phyloP scores from a whole-genome alignment of 352 stramenopile species.

The Phytophthora hibernalis region DNA sequence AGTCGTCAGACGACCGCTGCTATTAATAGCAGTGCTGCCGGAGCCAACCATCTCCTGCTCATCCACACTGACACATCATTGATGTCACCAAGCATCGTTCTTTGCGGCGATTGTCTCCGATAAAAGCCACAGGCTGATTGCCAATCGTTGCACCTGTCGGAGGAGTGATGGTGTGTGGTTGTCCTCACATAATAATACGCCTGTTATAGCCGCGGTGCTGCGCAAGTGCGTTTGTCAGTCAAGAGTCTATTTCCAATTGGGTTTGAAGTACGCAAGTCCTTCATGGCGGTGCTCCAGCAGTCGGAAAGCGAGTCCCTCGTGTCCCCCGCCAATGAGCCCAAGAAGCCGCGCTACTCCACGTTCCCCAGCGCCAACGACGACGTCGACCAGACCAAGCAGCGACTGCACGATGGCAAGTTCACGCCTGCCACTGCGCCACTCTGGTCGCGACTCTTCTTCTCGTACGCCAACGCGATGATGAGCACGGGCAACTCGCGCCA shows the following conservation, averaged over 20 bases:
- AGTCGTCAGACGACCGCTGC: too few species aligned
- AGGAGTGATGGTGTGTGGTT: background rate
- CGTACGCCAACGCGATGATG: conserved; percentile 54
- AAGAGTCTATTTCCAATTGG: conserved; percentile 2
- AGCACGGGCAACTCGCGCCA: conserved; percentile 47
- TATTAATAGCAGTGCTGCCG: too few species aligned
- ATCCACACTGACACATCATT: too few species aligned
- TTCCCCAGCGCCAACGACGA: conserved; percentile 14
- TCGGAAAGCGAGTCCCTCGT: conserved; percentile 12
- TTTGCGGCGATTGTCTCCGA: too few species aligned
- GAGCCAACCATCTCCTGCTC: background rate
- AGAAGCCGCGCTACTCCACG: conserved; percentile 28
- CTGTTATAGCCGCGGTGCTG: too few species aligned
- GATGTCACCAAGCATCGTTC: background rate
- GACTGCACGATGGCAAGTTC: background rate
- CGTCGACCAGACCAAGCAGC: conserved; percentile 8
- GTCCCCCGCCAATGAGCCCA: conserved; percentile 4
- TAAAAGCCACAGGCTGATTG: background rate
- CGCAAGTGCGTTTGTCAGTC: background rate
- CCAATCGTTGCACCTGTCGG: background rate
- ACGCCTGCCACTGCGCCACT: conserved; percentile 20
- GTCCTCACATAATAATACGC: too few species aligned
- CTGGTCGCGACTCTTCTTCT: conserved; percentile 49
- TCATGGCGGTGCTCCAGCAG: conserved; percentile 3
- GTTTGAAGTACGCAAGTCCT: background rate